phyloP scores from a whole-genome alignment of 1,139 yeast species.

The Trichomonascaceae sp. region DNA sequence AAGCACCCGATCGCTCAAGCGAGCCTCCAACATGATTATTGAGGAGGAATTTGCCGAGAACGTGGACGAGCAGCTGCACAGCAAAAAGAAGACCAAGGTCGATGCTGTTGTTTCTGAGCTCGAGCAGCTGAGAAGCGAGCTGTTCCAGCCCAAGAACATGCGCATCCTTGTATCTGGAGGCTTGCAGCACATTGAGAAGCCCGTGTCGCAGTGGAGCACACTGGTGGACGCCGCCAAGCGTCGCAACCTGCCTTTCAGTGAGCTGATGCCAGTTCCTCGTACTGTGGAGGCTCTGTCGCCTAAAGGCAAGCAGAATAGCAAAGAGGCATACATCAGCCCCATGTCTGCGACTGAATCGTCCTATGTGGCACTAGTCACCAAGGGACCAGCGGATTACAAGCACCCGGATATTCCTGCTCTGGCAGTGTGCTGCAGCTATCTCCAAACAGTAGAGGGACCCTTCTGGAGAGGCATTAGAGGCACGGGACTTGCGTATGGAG shows the following conservation, averaged over 20 bases:
- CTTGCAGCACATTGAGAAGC: slow-evolving; percentile 34
- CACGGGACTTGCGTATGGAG: slow-evolving; percentile 89
- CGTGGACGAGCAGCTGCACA: slow-evolving; percentile 26
- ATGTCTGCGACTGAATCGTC: slow-evolving; percentile 85
- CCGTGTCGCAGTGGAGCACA: slow-evolving; percentile 50
- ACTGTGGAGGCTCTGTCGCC: slow-evolving; percentile 38
- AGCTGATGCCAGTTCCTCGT: slow-evolving; percentile 34
- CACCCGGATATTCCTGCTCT: slow-evolving; percentile 61
- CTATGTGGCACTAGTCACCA: slow-evolving; percentile 49
- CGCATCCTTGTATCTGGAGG: slow-evolving; percentile 67
- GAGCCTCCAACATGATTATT: slow-evolving; percentile 51
- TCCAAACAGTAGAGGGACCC: slow-evolving; percentile 91
- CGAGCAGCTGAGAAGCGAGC: slow-evolving; percentile 39
- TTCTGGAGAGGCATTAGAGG: slow-evolving; percentile 97
- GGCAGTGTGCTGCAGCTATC: slow-evolving; percentile 59
- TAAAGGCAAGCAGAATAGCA: slow-evolving; percentile 40
- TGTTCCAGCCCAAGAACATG: slow-evolving; percentile 49
- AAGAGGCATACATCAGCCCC: slow-evolving; percentile 50
- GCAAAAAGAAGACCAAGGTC: slow-evolving; percentile 34
- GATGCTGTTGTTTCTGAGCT: slow-evolving; percentile 31
- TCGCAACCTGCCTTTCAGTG: slow-evolving; percentile 1
- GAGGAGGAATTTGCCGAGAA: slow-evolving; percentile 48
- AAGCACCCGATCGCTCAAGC: slow-evolving; percentile 46
- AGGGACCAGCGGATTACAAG: slow-evolving; percentile 50
- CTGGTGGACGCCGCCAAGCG: slow-evolving; percentile 22